Conservation (phyloP, 2,329 filamentous ascomycete species). For the Exserohilum rostratum region DNA sequence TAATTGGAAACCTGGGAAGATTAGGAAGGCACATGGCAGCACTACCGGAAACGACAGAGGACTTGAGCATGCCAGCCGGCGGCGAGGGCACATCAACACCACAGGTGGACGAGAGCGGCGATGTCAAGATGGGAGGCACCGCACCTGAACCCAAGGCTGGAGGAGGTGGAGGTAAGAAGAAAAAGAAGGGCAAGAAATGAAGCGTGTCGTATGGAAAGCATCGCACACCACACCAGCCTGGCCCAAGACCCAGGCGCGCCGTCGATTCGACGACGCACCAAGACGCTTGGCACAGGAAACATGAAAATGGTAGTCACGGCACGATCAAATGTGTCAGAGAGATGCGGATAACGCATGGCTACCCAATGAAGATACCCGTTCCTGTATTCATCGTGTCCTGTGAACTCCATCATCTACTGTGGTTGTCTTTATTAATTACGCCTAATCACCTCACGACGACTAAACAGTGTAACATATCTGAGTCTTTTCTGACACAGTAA, state of each 20-base stretch:
- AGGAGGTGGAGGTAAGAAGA: slow-evolving; percentile 54
- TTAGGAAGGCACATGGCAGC: slow-evolving; percentile 70
- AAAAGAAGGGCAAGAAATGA: slow-evolving; percentile 60
- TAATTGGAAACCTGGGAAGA: slow-evolving; percentile 77
- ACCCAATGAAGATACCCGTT: slow-evolving; percentile 9
- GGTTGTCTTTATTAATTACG: background rate
- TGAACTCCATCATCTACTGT: background rate
- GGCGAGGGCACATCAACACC: slow-evolving; percentile 40
- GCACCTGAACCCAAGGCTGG: slow-evolving; percentile 28
- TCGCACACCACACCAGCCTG: background rate
- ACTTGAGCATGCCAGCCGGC: slow-evolving; percentile 42
- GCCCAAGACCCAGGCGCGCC: background rate
- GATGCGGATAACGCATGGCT: background rate
- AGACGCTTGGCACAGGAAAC: background rate
- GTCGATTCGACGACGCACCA: background rate
- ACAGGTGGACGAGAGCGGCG: slow-evolving; percentile 37
- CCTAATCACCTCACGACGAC: no score
- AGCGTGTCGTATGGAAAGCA: background rate
- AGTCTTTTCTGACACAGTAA: no score
- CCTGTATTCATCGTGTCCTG: background rate
- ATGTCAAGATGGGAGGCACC: slow-evolving; percentile 39
- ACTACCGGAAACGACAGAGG: slow-evolving; percentile 52
- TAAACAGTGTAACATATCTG: no score
- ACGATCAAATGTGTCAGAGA: background rate
- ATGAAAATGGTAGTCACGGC: background rate